A percentile compares a stretch with the other conserved stretches of the same genome.
These are phyloP conservation scores for Wilhelminamyces savonicus DNA, from an alignment of 805 yeast species.

Conservation along the genomic window DNA sequence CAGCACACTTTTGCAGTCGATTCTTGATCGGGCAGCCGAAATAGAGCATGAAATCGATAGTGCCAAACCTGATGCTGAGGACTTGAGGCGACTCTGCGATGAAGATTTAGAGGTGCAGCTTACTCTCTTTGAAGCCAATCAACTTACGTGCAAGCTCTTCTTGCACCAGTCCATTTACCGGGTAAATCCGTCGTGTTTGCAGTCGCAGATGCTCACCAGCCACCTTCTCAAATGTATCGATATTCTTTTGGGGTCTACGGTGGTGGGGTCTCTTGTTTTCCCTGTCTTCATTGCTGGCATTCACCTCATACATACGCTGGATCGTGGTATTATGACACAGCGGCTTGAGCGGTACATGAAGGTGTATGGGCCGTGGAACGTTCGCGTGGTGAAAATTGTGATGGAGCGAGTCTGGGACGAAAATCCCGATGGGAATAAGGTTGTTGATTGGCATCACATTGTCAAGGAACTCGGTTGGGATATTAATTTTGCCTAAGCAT, in stretches of 20 bases:
- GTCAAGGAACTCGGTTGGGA: slow-evolving; percentile 71
- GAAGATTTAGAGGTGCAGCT: slow-evolving; percentile 60
- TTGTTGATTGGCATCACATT: slow-evolving; percentile 68
- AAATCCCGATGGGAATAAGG: slow-evolving; percentile 47
- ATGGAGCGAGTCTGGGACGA: slow-evolving; percentile 44
- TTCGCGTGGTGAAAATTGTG: slow-evolving; percentile 35
- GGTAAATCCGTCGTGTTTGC: slow-evolving; percentile 55
- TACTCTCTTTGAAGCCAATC: slow-evolving; percentile 66
- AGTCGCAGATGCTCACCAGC: slow-evolving; percentile 51
- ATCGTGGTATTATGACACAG: slow-evolving; percentile 43
- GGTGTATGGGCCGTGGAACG: slow-evolving; percentile 66
- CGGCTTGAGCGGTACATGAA: slow-evolving; percentile 52
- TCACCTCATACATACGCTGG: slow-evolving; percentile 49
- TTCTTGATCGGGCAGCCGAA: slow-evolving; percentile 24
- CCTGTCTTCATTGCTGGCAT: slow-evolving; percentile 77
- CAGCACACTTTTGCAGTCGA: slow-evolving; percentile 17
- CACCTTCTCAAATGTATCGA: slow-evolving; percentile 54
- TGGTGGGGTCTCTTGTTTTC: slow-evolving; percentile 68
- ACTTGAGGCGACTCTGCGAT: slow-evolving; percentile 32
- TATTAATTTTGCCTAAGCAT: slow-evolving; percentile 59
- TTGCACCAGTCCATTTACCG: slow-evolving; percentile 58
- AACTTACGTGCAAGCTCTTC: slow-evolving; percentile 61
- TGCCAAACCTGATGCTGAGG: slow-evolving; percentile 47
- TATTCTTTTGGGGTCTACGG: slow-evolving; percentile 55
- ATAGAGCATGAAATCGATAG: slow-evolving; percentile 45